Evolutionary conservation across 1,139 yeast genomes (phyloP).

Genomic region (Debaryomycetaceae sp.): DNA sequence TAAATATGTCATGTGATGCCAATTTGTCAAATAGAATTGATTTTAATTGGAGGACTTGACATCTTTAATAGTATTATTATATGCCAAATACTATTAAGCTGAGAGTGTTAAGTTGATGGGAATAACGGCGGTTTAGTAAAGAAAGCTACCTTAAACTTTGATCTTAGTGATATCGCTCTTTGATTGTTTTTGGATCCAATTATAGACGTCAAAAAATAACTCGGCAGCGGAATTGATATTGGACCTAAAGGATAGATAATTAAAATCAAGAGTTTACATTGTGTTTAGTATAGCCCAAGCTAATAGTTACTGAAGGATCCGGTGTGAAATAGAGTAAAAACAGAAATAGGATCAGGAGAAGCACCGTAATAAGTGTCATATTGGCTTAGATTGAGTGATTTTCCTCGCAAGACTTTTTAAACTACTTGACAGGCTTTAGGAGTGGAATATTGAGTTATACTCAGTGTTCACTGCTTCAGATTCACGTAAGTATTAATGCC

Average conservation of each 20-base stretch:
- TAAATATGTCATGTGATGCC: background rate
- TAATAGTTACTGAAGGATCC: background rate
- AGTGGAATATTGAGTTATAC: no score
- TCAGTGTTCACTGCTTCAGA: no score
- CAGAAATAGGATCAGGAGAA: no score
- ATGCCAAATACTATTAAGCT: background rate
- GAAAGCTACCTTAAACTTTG: background rate
- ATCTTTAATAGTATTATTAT: background rate
- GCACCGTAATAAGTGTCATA: no score
- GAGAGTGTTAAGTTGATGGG: background rate
- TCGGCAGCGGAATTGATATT: background rate
- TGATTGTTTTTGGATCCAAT: background rate
- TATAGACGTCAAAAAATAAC: background rate
- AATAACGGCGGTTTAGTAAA: background rate
- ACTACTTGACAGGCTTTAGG: no score
- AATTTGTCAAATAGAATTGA: background rate
- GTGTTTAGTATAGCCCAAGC: background rate
- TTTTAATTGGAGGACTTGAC: background rate
- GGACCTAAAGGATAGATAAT: background rate
- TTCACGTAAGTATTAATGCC: constrained; percentile 30
- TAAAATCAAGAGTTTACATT: background rate
- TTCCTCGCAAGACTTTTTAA: no score
- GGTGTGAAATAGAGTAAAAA: background rate
- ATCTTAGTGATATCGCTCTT: background rate
- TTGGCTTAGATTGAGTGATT: background rate